phyloP scores from a whole-genome alignment of 2,329 filamentous ascomycete genomes.

The Rutstroemia sp. region DNA sequence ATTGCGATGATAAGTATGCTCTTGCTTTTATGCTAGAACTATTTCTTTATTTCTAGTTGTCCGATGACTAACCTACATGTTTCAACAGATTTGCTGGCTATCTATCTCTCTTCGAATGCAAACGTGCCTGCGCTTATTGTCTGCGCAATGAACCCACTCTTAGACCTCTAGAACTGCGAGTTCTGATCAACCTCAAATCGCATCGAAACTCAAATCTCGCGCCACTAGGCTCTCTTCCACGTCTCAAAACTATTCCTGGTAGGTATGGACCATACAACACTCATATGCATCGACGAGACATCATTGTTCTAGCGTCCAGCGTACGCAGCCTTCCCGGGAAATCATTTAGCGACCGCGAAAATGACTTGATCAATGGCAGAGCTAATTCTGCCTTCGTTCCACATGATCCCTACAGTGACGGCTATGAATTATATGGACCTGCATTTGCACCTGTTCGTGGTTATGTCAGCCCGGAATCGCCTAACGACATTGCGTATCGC shows the following conservation, averaged over 20 bases:
- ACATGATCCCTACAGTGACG: neutral
- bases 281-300: neutral
- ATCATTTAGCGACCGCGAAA: neutral
- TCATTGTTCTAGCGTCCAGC: neutral
- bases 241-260: neutral
- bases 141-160: conserved; percentile 11
- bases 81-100: neutral
- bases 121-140: conserved; percentile 13
- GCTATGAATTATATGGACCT: neutral
- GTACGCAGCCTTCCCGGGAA: neutral
- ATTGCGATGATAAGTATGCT: no score
- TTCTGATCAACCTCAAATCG: neutral
- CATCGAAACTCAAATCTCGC: neutral
- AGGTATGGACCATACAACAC: neutral
- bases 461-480: neutral
- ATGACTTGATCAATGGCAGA: neutral
- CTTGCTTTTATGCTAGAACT: no score
- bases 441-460: neutral
- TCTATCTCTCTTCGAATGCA: conserved; percentile 13
- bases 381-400: neutral
- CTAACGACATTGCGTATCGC: neutral
- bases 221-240: neutral
- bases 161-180: neutral
- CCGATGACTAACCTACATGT: no score
- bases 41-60: neutral